Conservation (phyloP, 345 rosid species). For the Eucalyptus decipiens region DNA sequence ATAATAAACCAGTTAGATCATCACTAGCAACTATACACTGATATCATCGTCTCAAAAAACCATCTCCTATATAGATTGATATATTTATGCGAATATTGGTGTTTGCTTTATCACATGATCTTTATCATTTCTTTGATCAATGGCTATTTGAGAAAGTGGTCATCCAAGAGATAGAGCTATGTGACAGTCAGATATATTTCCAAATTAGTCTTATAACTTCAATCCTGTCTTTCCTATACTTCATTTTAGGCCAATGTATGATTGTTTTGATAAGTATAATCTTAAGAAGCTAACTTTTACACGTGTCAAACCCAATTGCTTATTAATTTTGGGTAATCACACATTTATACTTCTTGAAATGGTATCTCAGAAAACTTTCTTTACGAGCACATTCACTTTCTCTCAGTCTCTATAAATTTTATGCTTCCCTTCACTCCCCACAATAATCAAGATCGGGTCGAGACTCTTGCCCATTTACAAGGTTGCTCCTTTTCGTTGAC, state of each 20-base stretch:
- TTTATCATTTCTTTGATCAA: background rate
- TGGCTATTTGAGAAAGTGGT: background rate
- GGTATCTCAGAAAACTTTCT: background rate
- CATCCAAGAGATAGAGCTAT: background rate
- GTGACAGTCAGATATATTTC: background rate
- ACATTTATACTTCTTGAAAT: background rate
- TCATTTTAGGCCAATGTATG: background rate
- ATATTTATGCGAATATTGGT: background rate
- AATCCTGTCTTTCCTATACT: background rate
- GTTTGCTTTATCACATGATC: background rate
- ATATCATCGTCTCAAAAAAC: background rate
- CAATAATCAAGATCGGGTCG: background rate
- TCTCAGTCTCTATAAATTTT: background rate
- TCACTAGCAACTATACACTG: background rate
- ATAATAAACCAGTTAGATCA: background rate
- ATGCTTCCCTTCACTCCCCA: background rate
- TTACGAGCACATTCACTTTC: background rate
- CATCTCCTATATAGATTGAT: background rate
- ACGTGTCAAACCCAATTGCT: background rate
- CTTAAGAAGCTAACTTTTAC: background rate
- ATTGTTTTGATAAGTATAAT: background rate
- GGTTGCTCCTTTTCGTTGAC: background rate
- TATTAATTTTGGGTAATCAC: background rate
- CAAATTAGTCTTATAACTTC: background rate
- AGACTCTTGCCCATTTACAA: background rate